Percentiles rank a stretch among this genome's conserved stretches.
Conservation (phyloP, 2,329 filamentous ascomycete species). For the Acephala macrosclerotiorum region DNA sequence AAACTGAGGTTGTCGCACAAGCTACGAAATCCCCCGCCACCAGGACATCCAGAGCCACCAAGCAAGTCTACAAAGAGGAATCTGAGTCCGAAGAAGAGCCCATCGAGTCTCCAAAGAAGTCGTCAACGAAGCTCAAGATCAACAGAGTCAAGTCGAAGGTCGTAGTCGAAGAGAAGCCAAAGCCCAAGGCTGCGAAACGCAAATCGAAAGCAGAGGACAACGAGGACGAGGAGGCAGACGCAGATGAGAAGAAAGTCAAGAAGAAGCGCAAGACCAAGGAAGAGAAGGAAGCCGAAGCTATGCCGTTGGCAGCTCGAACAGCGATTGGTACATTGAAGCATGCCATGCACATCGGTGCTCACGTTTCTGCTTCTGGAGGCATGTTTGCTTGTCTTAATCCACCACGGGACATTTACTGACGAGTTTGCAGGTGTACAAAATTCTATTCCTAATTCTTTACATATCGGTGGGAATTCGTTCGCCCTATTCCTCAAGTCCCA, state of each 20-base stretch:
- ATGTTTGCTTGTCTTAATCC: conserved; percentile 35
- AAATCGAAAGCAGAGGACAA: conserved; percentile 38
- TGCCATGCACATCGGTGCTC: conserved; percentile 85
- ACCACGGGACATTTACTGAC: conserved; percentile 25
- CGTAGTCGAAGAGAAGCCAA: conserved; percentile 26
- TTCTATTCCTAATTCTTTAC: conserved; percentile 76
- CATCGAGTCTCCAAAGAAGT: not conserved
- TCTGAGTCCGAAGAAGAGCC: conserved; percentile 22
- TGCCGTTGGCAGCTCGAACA: conserved; percentile 75
- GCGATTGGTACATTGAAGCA: conserved; percentile 66
- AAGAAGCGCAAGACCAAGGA: conserved; percentile 63
- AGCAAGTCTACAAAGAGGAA: conserved; percentile 26
- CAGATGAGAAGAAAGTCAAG: conserved; percentile 34
- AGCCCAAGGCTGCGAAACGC: conserved; percentile 37
- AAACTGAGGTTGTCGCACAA: conserved; percentile 21
- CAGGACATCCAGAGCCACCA: conserved; percentile 7
- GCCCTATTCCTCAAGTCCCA: conserved; percentile 97
- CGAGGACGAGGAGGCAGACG: conserved; percentile 33
- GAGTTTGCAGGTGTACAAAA: conserved; percentile 79
- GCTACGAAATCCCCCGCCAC: conserved; percentile 21
- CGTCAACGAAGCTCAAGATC: conserved; percentile 27
- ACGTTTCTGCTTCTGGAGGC: conserved; percentile 91
- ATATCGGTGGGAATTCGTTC: conserved; percentile 91
- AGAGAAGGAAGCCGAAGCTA: conserved; percentile 60
- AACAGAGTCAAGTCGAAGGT: conserved; percentile 33